Base-by-base conservation (phyloP, 2,329 filamentous ascomycete species). In the Trichoderma sp. region DNA sequence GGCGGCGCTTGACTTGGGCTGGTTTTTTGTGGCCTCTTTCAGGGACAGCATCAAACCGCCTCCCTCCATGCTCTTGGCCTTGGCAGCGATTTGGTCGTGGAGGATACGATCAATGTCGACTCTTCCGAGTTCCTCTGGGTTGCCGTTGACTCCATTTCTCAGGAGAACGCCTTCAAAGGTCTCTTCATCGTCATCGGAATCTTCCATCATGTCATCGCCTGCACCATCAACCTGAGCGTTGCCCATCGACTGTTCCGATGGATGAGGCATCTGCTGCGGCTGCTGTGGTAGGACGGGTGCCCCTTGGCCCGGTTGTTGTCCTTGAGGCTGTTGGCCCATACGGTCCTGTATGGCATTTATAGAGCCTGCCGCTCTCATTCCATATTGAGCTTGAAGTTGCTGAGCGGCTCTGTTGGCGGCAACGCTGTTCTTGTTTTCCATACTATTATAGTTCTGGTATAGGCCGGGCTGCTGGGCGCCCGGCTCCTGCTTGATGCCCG, bases 41-140 rank as follows among this genome's bases (percentile, higher is more conserved):
- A 95, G 87, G 2, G 94, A 92, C 21, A 95, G 83, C 93, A 95
- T 94, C 75, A 95, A 85, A 8, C 94, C 91, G 62, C 91, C 94
- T 66, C 91, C 94, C 81, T 95, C 92, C 87, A 95, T 92, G 78
- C 87, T 87, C 82, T 90, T 91, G 9, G 92, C 92, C 78, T 89
- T 88, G 63, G 90, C 89, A 71, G 91, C 88, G 76, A 95, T 91
- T 79, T 92, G 91, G 69, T 89, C 87, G 78, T 93, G 93, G 79
- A 96, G 90, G 81, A 93, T 86, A 63, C 87, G 85, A 80, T 96
- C 93, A 76, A 94, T 91, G 73, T 92, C 90, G 6, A 91, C 83
- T 69, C 90, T 87, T 29, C 89, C 90, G 85, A 89, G 88, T 84
- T 88, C 89, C 35, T 85, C 85, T 65, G 87, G 85, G 77, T 89